A percentile compares a stretch with the other conserved stretches of the same genome.
Conservation (phyloP, 108 stramenopile species). For the Nannochloropsis salina region DNA sequence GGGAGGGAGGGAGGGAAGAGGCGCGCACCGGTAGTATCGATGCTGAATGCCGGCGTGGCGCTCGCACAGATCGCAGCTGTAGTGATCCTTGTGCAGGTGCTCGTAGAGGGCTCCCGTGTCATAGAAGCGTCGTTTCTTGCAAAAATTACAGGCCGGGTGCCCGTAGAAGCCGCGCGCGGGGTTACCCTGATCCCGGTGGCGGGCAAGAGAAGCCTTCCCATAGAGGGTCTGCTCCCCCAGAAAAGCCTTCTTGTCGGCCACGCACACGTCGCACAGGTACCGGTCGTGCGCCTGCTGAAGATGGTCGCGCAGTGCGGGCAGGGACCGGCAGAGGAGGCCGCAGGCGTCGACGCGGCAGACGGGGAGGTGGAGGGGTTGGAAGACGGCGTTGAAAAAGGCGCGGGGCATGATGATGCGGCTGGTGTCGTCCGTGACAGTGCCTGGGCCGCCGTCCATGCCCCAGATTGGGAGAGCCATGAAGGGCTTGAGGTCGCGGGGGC, state of each 20-base stretch:
- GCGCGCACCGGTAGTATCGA: not conserved
- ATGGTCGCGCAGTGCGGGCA: not conserved
- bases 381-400: constrained; percentile 25
- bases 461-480: constrained; percentile 39
- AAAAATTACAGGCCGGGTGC: constrained; percentile 56
- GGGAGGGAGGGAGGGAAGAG: constrained; percentile 14
- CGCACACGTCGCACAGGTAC: constrained; percentile 43
- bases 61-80: constrained; percentile 55
- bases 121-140: constrained; percentile 49
- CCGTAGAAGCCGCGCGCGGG: constrained; percentile 46
- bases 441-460: constrained; percentile 45
- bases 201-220: constrained; percentile 25
- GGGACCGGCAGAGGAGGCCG: constrained; percentile 19
- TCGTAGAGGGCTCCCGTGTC: constrained; percentile 41
- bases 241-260: constrained; percentile 44
- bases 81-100: constrained; percentile 54
- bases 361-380: constrained; percentile 29
- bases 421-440: constrained; percentile 41
- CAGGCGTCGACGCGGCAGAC: constrained; percentile 30
- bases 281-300: constrained; percentile 30
- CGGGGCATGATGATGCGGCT: constrained; percentile 40
- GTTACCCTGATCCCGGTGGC: constrained; percentile 36
- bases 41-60: not conserved
- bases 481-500: constrained; percentile 21
- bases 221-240: constrained; percentile 38